Conservation (phyloP, 2,329 filamentous ascomycete genomes). For the Cladosporium sp. region DNA sequence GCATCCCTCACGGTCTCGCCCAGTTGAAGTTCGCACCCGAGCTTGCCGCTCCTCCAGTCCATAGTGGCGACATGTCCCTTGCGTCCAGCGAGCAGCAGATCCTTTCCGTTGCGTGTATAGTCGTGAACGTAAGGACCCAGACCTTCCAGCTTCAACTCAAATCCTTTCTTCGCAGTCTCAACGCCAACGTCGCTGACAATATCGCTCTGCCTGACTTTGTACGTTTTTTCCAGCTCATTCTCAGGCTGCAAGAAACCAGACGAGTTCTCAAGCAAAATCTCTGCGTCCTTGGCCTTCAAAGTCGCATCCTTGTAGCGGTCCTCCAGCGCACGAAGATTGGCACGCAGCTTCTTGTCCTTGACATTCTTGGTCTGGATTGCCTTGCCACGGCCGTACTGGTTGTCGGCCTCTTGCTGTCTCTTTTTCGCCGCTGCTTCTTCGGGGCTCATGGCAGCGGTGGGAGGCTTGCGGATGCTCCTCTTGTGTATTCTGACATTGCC, state of each 20-base stretch:
- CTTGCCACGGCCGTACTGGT: slow-evolving; percentile 76
- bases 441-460: slow-evolving; percentile 27
- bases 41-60: slow-evolving; percentile 89
- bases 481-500: slow-evolving; percentile 23
- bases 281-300: slow-evolving; percentile 85
- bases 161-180: slow-evolving; percentile 86
- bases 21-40: slow-evolving; percentile 87
- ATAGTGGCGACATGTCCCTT: slow-evolving; percentile 95
- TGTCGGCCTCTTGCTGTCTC: slow-evolving; percentile 32
- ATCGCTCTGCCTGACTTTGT: slow-evolving; percentile 85
- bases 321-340: slow-evolving; percentile 74
- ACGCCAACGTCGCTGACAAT: slow-evolving; percentile 69
- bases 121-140: slow-evolving; percentile 85
- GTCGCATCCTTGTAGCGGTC: slow-evolving; percentile 75
- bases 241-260: slow-evolving; percentile 85
- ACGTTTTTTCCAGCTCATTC: slow-evolving; percentile 81
- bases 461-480: slow-evolving; percentile 18
- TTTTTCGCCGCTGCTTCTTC: slow-evolving; percentile 31
- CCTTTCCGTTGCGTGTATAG: slow-evolving; percentile 83
- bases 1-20: slow-evolving; percentile 86
- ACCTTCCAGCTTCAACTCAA: slow-evolving; percentile 77
- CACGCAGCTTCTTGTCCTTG: slow-evolving; percentile 84
- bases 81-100: slow-evolving; percentile 77
- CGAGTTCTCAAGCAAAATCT: slow-evolving; percentile 85
- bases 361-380: slow-evolving; percentile 67